These are phyloP conservation scores for Jacaranda mimosifolia DNA, from an alignment of 257 asterid genomes.

Conservation along the genomic window DNA sequence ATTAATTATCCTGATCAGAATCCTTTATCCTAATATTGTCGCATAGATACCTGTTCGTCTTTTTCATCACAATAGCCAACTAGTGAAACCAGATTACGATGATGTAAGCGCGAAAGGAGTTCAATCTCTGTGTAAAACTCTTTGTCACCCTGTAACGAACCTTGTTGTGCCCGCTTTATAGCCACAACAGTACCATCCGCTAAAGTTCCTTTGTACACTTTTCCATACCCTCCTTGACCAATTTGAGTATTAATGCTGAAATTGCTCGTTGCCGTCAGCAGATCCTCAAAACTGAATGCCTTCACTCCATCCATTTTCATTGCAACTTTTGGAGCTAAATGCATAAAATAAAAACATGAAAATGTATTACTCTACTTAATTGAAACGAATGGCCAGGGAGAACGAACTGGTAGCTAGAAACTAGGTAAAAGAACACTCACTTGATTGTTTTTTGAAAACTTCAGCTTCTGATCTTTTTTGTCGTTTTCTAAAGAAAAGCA, in stretches of 20 bases:
- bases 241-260: constrained; percentile 53
- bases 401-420: too few species aligned
- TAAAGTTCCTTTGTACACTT: constrained; percentile 61
- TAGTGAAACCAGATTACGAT: constrained; percentile 64
- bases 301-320: constrained; percentile 67
- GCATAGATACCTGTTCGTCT: constrained; percentile 71
- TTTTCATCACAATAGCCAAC: constrained; percentile 81
- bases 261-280: constrained; percentile 47
- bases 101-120: constrained; percentile 68
- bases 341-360: constrained; percentile 12
- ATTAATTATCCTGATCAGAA: too few species aligned
- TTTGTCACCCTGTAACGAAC: constrained; percentile 65
- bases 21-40: background rate
- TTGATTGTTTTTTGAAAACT: constrained; percentile 38
- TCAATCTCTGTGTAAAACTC: constrained; percentile 75
- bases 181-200: constrained; percentile 57
- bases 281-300: constrained; percentile 53
- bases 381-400: too few species aligned
- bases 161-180: constrained; percentile 66
- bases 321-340: constrained; percentile 43
- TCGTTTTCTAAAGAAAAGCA: constrained; percentile 37
- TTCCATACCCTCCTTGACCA: constrained; percentile 77
- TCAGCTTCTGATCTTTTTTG: constrained; percentile 26
- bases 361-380: too few species aligned
- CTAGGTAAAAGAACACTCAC: constrained; percentile 37